Percentiles rank a stretch among this genome's conserved stretches.
Evolutionary conservation across 2,329 filamentous ascomycete species (phyloP).

Genomic region (Tothia fuscella): DNA sequence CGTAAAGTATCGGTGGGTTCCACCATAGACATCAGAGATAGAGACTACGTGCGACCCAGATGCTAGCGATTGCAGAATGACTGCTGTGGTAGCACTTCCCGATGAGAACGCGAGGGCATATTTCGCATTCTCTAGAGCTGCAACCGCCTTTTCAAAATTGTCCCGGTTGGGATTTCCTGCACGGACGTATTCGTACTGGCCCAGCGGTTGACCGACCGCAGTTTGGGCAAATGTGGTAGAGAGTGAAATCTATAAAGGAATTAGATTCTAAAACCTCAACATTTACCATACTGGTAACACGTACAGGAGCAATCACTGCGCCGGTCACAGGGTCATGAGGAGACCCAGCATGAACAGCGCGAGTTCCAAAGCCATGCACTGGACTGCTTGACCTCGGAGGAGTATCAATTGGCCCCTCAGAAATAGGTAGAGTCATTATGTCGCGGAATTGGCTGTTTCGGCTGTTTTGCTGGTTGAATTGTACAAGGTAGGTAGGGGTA

Average conservation of each 20-base stretch:
- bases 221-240: slow-evolving; percentile 95
- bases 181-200: slow-evolving; percentile 84
- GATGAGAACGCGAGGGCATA: slow-evolving; percentile 91
- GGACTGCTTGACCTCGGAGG: no score
- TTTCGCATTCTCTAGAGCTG: slow-evolving; percentile 82
- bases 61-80: slow-evolving; percentile 83
- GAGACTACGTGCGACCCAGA: slow-evolving; percentile 89
- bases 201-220: slow-evolving; percentile 74
- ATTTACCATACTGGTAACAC: slow-evolving; percentile 14
- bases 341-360: slow-evolving; percentile 87
- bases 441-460: no score
- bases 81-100: slow-evolving; percentile 86
- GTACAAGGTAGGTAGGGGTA: no score
- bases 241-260: slow-evolving; percentile 58
- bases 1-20: slow-evolving; percentile 97
- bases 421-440: no score
- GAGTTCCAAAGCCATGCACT: slow-evolving; percentile 74
- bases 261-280: not conserved
- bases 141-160: slow-evolving; percentile 87
- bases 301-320: slow-evolving; percentile 78
- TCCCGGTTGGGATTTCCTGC: slow-evolving; percentile 86
- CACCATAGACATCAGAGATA: slow-evolving; percentile 94
- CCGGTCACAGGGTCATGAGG: slow-evolving; percentile 85
- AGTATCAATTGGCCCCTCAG: no score
- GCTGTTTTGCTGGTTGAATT: no score